Base-by-base conservation (phyloP, 306 rosid species). In the Sicyos edulis region DNA sequence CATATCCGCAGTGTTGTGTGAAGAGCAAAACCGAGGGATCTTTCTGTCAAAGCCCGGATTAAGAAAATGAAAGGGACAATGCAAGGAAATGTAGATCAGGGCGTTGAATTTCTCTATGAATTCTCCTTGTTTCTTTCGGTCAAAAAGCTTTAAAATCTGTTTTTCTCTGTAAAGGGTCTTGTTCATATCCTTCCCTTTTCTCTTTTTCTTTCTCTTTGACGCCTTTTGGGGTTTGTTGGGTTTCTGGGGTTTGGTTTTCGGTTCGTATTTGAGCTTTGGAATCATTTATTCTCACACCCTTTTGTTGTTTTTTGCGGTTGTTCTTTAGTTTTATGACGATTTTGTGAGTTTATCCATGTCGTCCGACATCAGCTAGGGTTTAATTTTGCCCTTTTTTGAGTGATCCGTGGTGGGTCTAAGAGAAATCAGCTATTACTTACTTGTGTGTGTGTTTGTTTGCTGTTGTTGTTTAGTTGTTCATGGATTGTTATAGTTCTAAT, bases 301-400 rank as follows among this genome's bases (percentile, higher is more conserved):
- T 34, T 37, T n/a, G 24, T n/a, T 62, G 69, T 62, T 37, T 34
- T 72, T 12, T 40, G 14, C 21, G n/a, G 15, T 64, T 74, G 70
- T 47, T 58, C 32, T 24, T 7, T 21, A 7, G 6, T 68, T 54
- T 56, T 74, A 52, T 74, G 71, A 10, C 14, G 77, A 74, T 74
- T 74, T 51, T 12, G 8, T 26, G 11, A 53, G 40, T 54, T 54
- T 74, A 82, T 84, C 96, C 86, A 92, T 92, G 97, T 89, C 96
- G 80, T 92, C 96, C 55, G 97, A 89, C 69, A 92, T 89, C 51
- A 80, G 96, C 90, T 92, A 87, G 76, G 80, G 56, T 62, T 75
- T 78, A 15, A 71, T 49, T 73, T 67, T 32, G 9, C 22, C 75
- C 65, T 20, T 53, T 26, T 40, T 53, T 50, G 22, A 34, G 22